These are phyloP conservation scores for Amanita fuliginea DNA, from an alignment of 768 basidiomycete species.

Conservation along the genomic window DNA sequence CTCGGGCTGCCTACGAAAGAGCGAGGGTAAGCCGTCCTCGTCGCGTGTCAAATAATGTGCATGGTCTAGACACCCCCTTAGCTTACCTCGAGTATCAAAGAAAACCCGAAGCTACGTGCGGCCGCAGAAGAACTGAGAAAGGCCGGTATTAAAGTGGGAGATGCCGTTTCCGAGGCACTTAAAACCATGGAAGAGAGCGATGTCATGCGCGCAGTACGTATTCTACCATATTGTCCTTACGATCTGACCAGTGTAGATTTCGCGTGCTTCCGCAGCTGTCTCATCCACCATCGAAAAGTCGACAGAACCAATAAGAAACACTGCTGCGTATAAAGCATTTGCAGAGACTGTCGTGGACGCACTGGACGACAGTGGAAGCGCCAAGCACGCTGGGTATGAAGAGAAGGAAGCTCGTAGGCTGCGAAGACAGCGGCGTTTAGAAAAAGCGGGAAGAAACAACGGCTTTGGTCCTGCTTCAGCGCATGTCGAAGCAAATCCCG, in stretches of 20 bases:
- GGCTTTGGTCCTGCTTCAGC: slow-evolving; percentile 36
- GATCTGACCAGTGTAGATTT: slow-evolving; percentile 43
- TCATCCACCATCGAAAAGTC: slow-evolving; percentile 79
- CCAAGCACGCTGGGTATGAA: slow-evolving; percentile 93
- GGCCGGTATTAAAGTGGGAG: slow-evolving; percentile 83
- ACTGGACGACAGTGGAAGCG: slow-evolving; percentile 86
- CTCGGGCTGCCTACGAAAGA: slow-evolving; percentile 85
- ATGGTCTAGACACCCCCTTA: slow-evolving; percentile 19
- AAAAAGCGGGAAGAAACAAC: slow-evolving; percentile 68
- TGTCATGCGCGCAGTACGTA: slow-evolving; percentile 68
- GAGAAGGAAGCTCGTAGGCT: slow-evolving; percentile 84
- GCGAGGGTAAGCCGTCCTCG: slow-evolving; percentile 60
- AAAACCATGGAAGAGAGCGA: slow-evolving; percentile 94
- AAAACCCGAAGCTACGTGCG: slow-evolving; percentile 84
- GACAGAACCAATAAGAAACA: slow-evolving; percentile 96
- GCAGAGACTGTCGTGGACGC: slow-evolving; percentile 87
- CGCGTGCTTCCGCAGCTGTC: slow-evolving; percentile 75
- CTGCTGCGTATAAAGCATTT: slow-evolving; percentile 85
- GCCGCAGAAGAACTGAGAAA: slow-evolving; percentile 90
- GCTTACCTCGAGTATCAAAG: slow-evolving; percentile 90
- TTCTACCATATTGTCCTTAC: neutral
- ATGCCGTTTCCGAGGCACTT: slow-evolving; percentile 88
- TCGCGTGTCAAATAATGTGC: slow-evolving; percentile 3
- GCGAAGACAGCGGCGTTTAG: slow-evolving; percentile 69
- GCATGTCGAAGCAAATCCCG: slow-evolving; percentile 60